Conservation (phyloP, 495 filamentous ascomycete genomes). For the Daldinia decipiens region DNA sequence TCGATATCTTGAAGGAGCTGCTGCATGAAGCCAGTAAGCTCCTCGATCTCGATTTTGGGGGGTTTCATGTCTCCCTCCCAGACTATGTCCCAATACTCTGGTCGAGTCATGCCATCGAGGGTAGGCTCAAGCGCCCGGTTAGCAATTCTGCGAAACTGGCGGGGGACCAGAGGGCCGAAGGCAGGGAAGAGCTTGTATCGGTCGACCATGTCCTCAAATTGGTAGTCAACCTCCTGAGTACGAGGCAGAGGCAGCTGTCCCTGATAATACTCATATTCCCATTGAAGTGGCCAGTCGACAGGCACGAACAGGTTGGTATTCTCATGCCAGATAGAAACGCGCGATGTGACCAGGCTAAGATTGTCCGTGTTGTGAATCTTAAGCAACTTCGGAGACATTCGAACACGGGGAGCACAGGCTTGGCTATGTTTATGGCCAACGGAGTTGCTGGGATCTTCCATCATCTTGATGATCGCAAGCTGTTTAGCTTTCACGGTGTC, state of each 20-base stretch:
- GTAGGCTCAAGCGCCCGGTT: not conserved
- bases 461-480: not conserved
- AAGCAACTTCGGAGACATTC: not conserved
- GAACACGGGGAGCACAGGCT: no score
- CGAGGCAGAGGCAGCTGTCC: slow-evolving; percentile 18
- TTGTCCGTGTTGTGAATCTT: not conserved
- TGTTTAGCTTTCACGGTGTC: slow-evolving; percentile 5
- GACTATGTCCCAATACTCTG: not conserved
- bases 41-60: slow-evolving; percentile 3
- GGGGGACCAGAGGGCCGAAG: slow-evolving; percentile 4
- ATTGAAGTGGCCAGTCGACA: slow-evolving; percentile 17
- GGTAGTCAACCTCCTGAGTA: not conserved
- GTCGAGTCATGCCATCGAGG: slow-evolving; percentile 8
- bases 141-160: slow-evolving; percentile 9
- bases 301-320: not conserved
- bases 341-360: not conserved
- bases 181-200: not conserved
- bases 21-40: not conserved
- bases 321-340: slow-evolving; percentile 14
- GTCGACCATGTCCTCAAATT: not conserved
- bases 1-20: slow-evolving; percentile 17
- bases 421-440: not conserved
- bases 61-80: not conserved
- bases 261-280: not conserved
- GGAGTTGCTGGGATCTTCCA: not conserved